Conservation (phyloP, 2,329 filamentous ascomycete genomes). For the Fusarium staphyleae region DNA sequence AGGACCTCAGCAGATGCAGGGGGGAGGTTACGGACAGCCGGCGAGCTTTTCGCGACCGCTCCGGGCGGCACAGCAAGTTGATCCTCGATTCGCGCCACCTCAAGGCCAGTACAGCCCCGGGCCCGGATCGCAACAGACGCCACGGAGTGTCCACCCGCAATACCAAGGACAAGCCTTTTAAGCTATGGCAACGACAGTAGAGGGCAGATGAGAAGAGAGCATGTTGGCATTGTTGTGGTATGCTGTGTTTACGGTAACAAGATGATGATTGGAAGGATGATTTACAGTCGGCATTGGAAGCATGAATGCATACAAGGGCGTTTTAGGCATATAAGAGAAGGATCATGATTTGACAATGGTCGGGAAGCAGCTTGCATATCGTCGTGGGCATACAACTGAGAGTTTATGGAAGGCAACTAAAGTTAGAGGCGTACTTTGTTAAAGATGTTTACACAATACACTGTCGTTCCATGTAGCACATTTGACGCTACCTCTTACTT, state of each 20-base stretch:
- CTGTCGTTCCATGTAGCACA: not conserved
- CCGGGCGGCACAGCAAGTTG: constrained; percentile 40
- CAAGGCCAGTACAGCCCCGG: constrained; percentile 44
- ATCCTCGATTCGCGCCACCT: constrained; percentile 41
- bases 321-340: constrained; percentile 23
- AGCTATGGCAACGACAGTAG: not conserved
- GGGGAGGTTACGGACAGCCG: constrained; percentile 27
- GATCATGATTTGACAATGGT: constrained; percentile 18
- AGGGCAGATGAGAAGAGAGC: not conserved
- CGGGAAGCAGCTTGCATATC: constrained; percentile 25
- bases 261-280: constrained; percentile 15
- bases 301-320: constrained; percentile 30
- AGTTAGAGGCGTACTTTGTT: constrained; percentile 17
- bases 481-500: no score
- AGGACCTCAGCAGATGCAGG: constrained; percentile 29
- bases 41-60: constrained; percentile 47
- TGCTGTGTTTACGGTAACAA: constrained; percentile 18
- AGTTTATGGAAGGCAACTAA: constrained; percentile 5
- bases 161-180: constrained; percentile 51
- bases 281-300: constrained; percentile 23
- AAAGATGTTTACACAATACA: not conserved
- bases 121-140: constrained; percentile 24
- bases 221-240: constrained; percentile 4
- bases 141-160: constrained; percentile 39
- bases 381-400: constrained; percentile 18